Evolutionary conservation across 2,329 filamentous ascomycete genomes (phyloP).

Genomic region (Talaromyces rugulosus): DNA sequence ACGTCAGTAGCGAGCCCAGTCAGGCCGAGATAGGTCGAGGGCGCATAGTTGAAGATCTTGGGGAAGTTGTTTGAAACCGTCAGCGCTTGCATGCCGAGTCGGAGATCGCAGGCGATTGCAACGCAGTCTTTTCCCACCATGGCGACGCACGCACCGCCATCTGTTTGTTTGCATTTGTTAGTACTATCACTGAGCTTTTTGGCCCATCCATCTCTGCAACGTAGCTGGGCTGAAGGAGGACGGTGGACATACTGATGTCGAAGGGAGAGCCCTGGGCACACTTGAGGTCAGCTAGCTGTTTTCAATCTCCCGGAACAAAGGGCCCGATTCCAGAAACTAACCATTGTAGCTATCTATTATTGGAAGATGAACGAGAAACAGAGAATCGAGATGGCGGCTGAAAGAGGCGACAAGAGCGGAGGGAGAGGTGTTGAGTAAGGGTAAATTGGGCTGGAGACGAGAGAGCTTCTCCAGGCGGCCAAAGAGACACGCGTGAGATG

Average conservation of each 20-base stretch:
- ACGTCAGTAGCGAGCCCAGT: conserved; percentile 97
- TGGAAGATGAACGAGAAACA: background rate
- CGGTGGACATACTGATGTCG: conserved; percentile 72
- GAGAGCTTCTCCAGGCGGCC: conserved; percentile 22
- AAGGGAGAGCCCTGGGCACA: conserved; percentile 74
- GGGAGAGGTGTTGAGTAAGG: conserved; percentile 1
- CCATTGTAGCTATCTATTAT: conserved; percentile 23
- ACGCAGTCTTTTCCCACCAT: conserved; percentile 99
- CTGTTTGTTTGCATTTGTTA: conserved; percentile 29
- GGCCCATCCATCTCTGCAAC: background rate
- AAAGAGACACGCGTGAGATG: conserved; percentile 15
- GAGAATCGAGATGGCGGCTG: conserved; percentile 1
- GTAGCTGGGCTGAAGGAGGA: background rate
- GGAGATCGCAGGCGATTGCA: conserved; percentile 97
- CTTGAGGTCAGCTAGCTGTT: conserved; percentile 25
- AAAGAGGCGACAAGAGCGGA: conserved; percentile 3
- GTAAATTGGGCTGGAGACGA: conserved; percentile 9
- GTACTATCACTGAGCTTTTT: background rate
- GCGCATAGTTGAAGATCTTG: conserved; percentile 96
- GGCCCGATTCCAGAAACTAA: conserved; percentile 20
- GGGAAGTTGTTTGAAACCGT: conserved; percentile 99
- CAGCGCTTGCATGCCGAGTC: conserved; percentile 90
- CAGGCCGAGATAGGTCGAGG: conserved; percentile 86
- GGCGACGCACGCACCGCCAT: conserved; percentile 91
- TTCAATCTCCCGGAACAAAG: conserved; percentile 25